Evolutionary conservation across 768 basidiomycete genomes (phyloP).

Genomic region (Lepiota venenata): DNA sequence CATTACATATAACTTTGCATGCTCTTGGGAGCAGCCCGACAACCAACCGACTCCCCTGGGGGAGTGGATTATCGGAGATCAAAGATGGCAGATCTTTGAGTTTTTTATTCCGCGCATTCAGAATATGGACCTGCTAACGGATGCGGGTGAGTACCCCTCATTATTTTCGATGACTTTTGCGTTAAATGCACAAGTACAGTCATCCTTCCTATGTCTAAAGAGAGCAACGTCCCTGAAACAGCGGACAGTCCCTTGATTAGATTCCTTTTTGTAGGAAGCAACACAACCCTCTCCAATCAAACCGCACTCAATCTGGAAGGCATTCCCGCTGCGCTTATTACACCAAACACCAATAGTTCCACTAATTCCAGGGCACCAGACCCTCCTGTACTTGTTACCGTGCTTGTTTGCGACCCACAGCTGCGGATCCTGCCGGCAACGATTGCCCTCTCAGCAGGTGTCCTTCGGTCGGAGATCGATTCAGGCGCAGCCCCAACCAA

Average conservation of each 20-base stretch:
- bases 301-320: background rate
- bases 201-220: background rate
- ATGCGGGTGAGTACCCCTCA: no score
- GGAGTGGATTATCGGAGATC: no score
- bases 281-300: background rate
- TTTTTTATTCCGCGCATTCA: no score
- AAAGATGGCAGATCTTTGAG: no score
- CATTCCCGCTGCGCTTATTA: background rate
- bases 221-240: background rate
- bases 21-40: no score
- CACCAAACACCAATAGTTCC: background rate
- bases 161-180: no score
- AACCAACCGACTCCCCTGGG: no score
- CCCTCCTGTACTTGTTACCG: background rate
- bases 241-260: background rate
- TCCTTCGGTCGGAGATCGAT: background rate
- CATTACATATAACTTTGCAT: no score
- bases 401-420: slow-evolving; percentile 2
- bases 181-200: background rate
- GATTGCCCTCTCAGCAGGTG: background rate
- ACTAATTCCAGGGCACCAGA: no score
- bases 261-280: slow-evolving; percentile 3
- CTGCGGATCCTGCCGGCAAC: background rate
- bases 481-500: background rate
- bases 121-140: no score